Base-by-base conservation (phyloP, 208 protist genomes). In the Acanthamoeba divionensis region DNA sequence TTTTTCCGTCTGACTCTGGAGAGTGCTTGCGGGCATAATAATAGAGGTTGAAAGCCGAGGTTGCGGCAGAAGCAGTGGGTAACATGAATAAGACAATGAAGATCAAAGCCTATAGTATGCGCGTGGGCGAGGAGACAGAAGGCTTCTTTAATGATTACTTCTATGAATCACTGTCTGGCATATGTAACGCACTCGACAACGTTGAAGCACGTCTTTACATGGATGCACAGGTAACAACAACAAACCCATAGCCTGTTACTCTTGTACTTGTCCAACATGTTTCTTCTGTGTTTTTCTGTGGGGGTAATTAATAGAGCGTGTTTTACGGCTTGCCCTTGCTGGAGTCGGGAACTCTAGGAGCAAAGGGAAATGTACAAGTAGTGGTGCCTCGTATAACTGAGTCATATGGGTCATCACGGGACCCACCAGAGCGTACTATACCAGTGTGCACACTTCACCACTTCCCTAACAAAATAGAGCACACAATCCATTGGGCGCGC, bases 401-500 rank as follows among this genome's bases (percentile, higher is more conserved):
- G 94, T 98, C 96, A 75, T 99, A 99, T 96, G 96, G 97, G 67
- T 97, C 95, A 41, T 98, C 96, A 62, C 94, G 96, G 89, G 98
- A 99, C 93, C 98, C 98, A 33, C 98, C 98, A 36, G 98, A 99
- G 94, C 99, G 99, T 93, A 95, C 95, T 9, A 99, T 99, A 91
- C 98, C 99, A 36, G 96, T 99, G 26, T 99, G 99, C 95, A 99
- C 99, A 12, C 93, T 99, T n/a, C 99, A 99, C 93, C 99, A 99
- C 94, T 99, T 99, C 95, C 99, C 99, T 24, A 98, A 99, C 93
- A 93, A 95, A 33, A 99, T 99, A 93, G 98, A 99, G 93, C 98
- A 99, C 94, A 99, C 97, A 15, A 99, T 99, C 90, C 98, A 92
- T 55, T 98, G 96, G 96, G 94, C 91, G 15, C 71, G 95, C 31